Evolutionary conservation across 345 rosid genomes (phyloP), one percentile per base, ranked within the genome.

Genomic region (Corchorus capsularis): DNA sequence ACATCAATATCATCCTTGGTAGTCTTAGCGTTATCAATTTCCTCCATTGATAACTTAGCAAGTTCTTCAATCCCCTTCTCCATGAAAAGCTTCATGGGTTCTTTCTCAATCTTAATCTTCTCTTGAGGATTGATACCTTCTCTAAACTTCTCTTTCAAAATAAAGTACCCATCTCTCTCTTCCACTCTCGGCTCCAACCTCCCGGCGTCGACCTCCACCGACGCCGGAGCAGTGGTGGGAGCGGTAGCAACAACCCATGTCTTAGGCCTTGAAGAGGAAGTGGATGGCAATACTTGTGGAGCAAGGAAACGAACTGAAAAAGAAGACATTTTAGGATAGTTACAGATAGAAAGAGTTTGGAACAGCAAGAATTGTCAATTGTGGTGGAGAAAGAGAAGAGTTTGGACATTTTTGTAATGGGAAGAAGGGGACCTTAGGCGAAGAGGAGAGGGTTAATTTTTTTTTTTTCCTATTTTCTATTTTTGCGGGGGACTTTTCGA

Each of bases 111-210:
- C 91, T 95, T 95, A 46, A 92, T 83, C 80, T 93, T 95, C 86
- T 93, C 99, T 64, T 84, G 94, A 27, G 98, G 98, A 60, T 92
- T 95, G 27, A 95, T 88, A 4, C 99, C 96, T 72, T 80, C 73
- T 6, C 98, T 86, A 64, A 91, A 95, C 82, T 92, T 93, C 86
- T 95, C 97, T 85, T 93, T 95, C 82, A 95, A 85, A 59, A 92
- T 86, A 69, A 83, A 93, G 75, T 81, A 95, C 8, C 97, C 97
- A 79, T 89, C 90, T 74, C 54, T 87, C 83, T 89, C 86, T 74
- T 92, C 94, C 71, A 95, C 97, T 73, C 93, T 87, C 0, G 97
- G 94, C 80, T 93, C 97, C 75, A 93, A 81, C 77, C 98, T 90
- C 69, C 37, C 92, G 0, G 81, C 80, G n/a, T 84, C 97, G 0